Base-by-base conservation (phyloP, 306 rosid species). In the Lathyrus tuberosus region DNA sequence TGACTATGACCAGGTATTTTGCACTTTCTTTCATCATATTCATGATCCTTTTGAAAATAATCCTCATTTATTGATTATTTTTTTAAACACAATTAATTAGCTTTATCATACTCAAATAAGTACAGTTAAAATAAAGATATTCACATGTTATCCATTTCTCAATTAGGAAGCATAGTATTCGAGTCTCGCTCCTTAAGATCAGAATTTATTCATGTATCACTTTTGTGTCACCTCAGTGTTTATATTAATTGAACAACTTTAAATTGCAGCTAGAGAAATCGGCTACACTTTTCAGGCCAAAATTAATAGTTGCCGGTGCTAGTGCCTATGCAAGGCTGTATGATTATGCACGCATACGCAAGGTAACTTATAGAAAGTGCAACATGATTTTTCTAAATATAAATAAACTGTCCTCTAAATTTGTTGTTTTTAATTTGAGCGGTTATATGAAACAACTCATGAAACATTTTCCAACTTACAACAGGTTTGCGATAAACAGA, bases 241-340 rank as follows among this genome's bases (percentile, higher is more conserved):
- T 63, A 43, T 51, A 24, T 73, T 73, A 81, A 30, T 16, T 70
- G 35, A 60, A 49, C 51, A 78, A 17, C 41, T 59, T 56, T 81
- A 66, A 74, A 74, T 54, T 79, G 77, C 88, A 92, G 98, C 41
- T 92, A 88, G 98, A 88, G 87, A 79, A 71, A 73, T 80, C 88
- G 58, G 96, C 98, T 46, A 62, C 88, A 64, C 87, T 92, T 56
- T 92, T 88, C 85, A 79, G 98, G 85, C 98, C 98, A 66, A 92
- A 92, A 80, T 62, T 92, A 69, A 92, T 92, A 53, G 96, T 92
- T 66, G 96, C 98, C 16, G 98, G 98, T 67, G 98, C 98, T 44
- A 92, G 98, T 74, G 98, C 98, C 73, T 89, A 92, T 85, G 98
- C 98, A 49, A 92, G 98, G 37, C 76, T 92, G 53, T 92, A 92